phyloP scores from a whole-genome alignment of 2,329 filamentous ascomycete species.

The Taxawa tesnikishii region DNA sequence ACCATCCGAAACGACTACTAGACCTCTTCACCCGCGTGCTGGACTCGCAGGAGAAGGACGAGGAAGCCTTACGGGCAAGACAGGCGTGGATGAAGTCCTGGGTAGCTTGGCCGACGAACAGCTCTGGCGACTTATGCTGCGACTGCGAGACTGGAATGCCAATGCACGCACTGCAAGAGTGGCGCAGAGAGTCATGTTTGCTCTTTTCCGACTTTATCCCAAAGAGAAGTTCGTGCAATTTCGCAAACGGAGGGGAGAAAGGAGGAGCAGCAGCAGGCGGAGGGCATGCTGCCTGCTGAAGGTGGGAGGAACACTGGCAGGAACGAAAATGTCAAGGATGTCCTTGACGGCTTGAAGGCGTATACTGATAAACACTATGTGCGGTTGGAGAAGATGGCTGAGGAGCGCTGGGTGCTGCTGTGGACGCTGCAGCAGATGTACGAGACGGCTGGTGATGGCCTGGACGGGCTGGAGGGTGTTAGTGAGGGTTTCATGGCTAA shows the following conservation, averaged over 20 bases:
- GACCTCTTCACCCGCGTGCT: conserved; percentile 73
- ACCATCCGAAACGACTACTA: conserved; percentile 82
- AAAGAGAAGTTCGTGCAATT: conserved; percentile 55
- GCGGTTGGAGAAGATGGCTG: conserved; percentile 75
- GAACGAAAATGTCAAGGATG: conserved; percentile 62
- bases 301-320: conserved; percentile 21
- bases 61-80: conserved; percentile 54
- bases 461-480: too few species aligned
- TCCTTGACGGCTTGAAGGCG: conserved; percentile 72
- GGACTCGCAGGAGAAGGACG: conserved; percentile 39
- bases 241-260: conserved; percentile 19
- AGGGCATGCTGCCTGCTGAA: conserved; percentile 17
- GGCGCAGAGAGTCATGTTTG: conserved; percentile 73
- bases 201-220: conserved; percentile 69
- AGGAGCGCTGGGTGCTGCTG: conserved; percentile 89
- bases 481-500: too few species aligned
- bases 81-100: conserved; percentile 69
- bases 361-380: conserved; percentile 93
- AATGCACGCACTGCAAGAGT: conserved; percentile 78
- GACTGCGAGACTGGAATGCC: conserved; percentile 93
- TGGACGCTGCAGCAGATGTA: conserved; percentile 94
- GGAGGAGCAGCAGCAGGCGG: conserved; percentile 16
- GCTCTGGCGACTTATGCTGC: conserved; percentile 66
- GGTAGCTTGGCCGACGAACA: conserved; percentile 71
- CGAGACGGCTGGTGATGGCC: conserved; percentile 36